Evolutionary conservation across 106 monocot species (phyloP).

Genomic region (Dioscorea dumetorum): DNA sequence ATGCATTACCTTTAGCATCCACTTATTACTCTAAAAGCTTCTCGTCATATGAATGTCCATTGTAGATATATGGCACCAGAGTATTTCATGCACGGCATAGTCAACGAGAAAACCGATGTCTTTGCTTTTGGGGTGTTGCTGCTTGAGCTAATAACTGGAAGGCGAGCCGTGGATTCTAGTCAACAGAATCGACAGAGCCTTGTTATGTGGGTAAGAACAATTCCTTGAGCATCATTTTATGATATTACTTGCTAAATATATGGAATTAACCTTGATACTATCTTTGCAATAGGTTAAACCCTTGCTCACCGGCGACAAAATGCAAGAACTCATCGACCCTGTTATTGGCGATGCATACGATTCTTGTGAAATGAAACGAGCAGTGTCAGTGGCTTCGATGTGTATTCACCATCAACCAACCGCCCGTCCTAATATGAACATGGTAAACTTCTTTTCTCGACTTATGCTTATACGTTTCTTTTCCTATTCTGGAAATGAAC

Average conservation of each 20-base stretch:
- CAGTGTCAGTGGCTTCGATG: constrained; percentile 52
- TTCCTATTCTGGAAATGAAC: background rate
- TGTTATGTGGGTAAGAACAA: constrained; percentile 74
- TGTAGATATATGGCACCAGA: constrained; percentile 81
- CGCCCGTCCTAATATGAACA: constrained; percentile 63
- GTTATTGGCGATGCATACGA: constrained; percentile 38
- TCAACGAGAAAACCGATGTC: constrained; percentile 91
- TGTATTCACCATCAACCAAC: constrained; percentile 77
- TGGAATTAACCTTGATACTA: background rate
- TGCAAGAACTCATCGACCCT: constrained; percentile 50
- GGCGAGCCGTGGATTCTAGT: constrained; percentile 59
- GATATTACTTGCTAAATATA: background rate
- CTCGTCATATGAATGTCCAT: too few species aligned
- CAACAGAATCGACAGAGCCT: constrained; percentile 71
- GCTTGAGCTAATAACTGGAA: constrained; percentile 83
- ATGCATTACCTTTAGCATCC: too few species aligned
- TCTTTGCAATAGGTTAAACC: constrained; percentile 59
- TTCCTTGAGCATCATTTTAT: background rate
- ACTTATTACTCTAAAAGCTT: too few species aligned
- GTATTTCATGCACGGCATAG: constrained; percentile 92
- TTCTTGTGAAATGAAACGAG: constrained; percentile 35
- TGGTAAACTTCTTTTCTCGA: constrained; percentile 17
- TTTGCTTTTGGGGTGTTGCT: constrained; percentile 90
- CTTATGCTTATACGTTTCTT: too few species aligned
- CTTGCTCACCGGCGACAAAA: constrained; percentile 40